These are phyloP conservation scores for Cutaneotrichosporon cavernicola DNA, from an alignment of 1,284 basidiomycete species.

Conservation along the genomic window DNA sequence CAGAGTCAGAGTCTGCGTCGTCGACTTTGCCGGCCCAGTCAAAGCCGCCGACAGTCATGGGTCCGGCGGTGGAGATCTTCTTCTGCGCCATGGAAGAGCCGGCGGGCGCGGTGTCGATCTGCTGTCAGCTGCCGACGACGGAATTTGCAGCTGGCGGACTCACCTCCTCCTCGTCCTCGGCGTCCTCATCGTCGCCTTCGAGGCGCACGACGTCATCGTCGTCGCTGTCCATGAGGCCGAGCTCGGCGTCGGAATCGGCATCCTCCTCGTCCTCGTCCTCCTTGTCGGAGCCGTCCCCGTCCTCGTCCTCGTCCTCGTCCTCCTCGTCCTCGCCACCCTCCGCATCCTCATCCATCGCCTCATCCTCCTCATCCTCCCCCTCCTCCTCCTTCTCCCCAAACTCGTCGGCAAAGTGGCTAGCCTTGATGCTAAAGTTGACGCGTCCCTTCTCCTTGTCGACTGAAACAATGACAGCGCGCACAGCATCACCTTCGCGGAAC, in stretches of 20 bases:
- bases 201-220: constrained; percentile 31
- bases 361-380: constrained; percentile 49
- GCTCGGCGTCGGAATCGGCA: background rate
- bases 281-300: constrained; percentile 29
- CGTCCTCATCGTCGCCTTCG: constrained; percentile 31
- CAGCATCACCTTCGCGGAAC: constrained; percentile 81
- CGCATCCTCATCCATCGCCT: constrained; percentile 38
- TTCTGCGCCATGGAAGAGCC: constrained; percentile 29
- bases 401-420: constrained; percentile 68
- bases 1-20: constrained; percentile 51
- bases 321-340: constrained; percentile 59
- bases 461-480: constrained; percentile 74
- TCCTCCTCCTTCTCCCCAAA: constrained; percentile 51
- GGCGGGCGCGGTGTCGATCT: constrained; percentile 25
- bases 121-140: constrained; percentile 1
- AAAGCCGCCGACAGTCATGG: constrained; percentile 55
- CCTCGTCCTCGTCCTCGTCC: constrained; percentile 28
- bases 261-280: constrained; percentile 15
- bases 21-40: constrained; percentile 56
- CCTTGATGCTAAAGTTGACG: constrained; percentile 85
- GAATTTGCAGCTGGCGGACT: background rate
- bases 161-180: constrained; percentile 31
- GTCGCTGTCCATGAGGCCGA: constrained; percentile 22
- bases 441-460: constrained; percentile 73
- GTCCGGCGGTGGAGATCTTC: constrained; percentile 43